Evolutionary conservation across 257 asterid genomes (phyloP), one percentile per base, ranked within the genome.

Genomic region (Ehretia macrophylla): DNA sequence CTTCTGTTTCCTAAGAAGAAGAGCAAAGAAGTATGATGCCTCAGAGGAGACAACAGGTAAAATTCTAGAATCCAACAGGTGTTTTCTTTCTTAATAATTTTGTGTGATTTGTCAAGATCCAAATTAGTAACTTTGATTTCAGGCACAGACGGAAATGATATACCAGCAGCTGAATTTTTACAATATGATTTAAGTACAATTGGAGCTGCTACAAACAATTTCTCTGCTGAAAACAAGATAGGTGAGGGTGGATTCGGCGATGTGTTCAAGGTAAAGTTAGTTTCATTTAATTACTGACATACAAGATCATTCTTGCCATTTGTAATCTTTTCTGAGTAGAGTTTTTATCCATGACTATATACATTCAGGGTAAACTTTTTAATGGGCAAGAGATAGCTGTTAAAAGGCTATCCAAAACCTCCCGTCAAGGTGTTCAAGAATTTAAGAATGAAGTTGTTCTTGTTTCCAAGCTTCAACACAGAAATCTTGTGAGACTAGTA

Each of bases 401-500:
- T n/a, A 73, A 73, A 45, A 68, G 72, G 27, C 48, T 73, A 32
- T 68, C 71, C 0, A 21, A n/a, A 42, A 21, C 49, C 45, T 68
- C 79, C 0, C 14, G 61, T 8, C 79, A 73, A 68, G 75, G 79
- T 11, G 48, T 50, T 1, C 14, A 56, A 14, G 73, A 72, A 61
- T 72, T 72, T 14, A 62, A 57, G 55, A 73, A 67, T 13, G 74
- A 67, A 64, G 67, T 68, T 0, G 1, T 50, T 8, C 32, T 73
- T 32, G 44, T 73, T 32, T 69, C 71, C 9, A 73, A 61, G 50
- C 79, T 73, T 59, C 65, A 68, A 57, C 78, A 73, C 4, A 63
- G 65, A 13, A 59, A 62, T 42, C 54, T 68, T 16, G 68, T 64
- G 52, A 63, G 62, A n/a, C 66, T 73, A 4, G 8, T 68, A 20